Conservation (phyloP, 108 stramenopile species). For the Pseudonitzschia multiseries region DNA sequence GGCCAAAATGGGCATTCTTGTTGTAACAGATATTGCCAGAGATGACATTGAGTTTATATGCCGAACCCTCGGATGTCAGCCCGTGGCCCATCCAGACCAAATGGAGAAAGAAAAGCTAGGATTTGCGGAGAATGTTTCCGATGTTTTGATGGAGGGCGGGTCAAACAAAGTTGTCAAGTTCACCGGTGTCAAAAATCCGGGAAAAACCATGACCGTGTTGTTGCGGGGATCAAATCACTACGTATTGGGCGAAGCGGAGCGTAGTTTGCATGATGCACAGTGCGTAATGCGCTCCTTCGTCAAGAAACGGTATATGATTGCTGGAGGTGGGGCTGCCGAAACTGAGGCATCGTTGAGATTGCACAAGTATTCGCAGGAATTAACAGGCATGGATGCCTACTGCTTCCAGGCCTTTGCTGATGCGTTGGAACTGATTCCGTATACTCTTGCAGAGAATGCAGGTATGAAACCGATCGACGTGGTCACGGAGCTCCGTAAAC, state of each 20-base stretch:
- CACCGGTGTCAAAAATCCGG: conserved; percentile 90
- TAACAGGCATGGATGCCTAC: conserved; percentile 92
- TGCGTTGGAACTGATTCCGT: conserved; percentile 97
- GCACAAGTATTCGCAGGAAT: conserved; percentile 69
- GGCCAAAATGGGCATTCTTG: conserved; percentile 99
- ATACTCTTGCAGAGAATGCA: conserved; percentile 99
- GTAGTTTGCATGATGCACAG: conserved; percentile 98
- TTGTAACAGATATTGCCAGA: conserved; percentile 97
- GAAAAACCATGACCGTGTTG: conserved; percentile 91
- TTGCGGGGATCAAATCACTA: conserved; percentile 96
- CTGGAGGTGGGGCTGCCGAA: conserved; percentile 99
- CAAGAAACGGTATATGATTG: conserved; percentile 94
- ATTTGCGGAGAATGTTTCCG: conserved; percentile 82
- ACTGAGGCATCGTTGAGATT: conserved; percentile 89
- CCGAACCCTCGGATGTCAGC: conserved; percentile 90
- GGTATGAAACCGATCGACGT: conserved; percentile 98
- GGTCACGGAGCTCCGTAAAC: conserved; percentile 93
- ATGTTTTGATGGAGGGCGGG: conserved; percentile 92
- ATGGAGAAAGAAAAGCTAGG: conserved; percentile 89
- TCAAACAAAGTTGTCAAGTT: conserved; percentile 96
- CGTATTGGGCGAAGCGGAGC: conserved; percentile 98
- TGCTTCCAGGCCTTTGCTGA: conserved; percentile 98
- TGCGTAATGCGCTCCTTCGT: conserved; percentile 97
- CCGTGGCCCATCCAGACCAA: conserved; percentile 96
- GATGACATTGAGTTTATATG: conserved; percentile 96